Evolutionary conservation across 495 filamentous ascomycete genomes (phyloP), one percentile per base, ranked within the genome.

Genomic region (Xylaria bambusicola): DNA sequence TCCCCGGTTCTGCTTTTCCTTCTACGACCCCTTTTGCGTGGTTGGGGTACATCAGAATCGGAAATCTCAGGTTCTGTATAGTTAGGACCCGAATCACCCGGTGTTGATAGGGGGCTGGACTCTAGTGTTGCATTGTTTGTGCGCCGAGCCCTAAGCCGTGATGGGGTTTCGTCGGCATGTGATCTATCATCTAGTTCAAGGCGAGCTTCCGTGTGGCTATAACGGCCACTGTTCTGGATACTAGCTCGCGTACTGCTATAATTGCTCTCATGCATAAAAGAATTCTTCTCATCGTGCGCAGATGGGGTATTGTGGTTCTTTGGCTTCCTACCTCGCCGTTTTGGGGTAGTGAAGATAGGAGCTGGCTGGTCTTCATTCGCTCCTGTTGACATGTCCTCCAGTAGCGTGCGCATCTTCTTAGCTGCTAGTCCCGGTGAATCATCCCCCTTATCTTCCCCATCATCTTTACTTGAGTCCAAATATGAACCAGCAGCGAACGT

Each of bases 71-170:
- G 53, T 10, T 46, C 62, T 41, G 47, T 53, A 49, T 54, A 44
- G 21, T 36, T 46, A 44, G 58, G 54, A 6, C 24, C 56, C 8
- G 62, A 65, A 29, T 64, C 58, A 2, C 36, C 56, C 3, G 62
- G 65, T 0, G 62, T 64, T 21, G 67, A 68, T n/a, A 68, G 58
- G 3, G 65, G 67, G 48, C 67, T 70, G 2, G 67, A 70, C 40
- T 62, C 62, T 21, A 58, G 45, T 6, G 31, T 33, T 40, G 64
- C 60, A 20, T 64, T 62, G 21, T 44, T 18, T 33, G 59, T 52
- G 13, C 60, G 57, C 38, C 67, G 60, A 23, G 52, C 55, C 31
- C 58, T 61, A 2, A 58, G 36, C 17, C 61, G 63, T 1, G 65
- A 64, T 17, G 62, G 67, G 2, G 65, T 67, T 12, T 67, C 60